Evolutionary conservation across 306 rosid species (phyloP).

Genomic region (Vicia sativa): DNA sequence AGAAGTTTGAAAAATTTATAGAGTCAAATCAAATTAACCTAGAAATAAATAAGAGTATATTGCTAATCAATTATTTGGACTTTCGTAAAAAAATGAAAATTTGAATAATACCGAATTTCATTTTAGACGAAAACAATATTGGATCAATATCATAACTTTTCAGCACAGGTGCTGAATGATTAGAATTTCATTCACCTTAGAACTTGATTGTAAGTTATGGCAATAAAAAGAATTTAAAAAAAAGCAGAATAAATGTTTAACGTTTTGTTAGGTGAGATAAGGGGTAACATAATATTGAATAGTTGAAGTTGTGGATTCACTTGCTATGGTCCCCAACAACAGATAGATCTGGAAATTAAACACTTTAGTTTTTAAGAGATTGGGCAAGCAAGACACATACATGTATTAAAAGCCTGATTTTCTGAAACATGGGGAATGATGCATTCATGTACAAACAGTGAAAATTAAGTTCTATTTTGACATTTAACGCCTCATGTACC

Average conservation of each 20-base stretch:
- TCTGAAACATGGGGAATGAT: slow-evolving; percentile 55
- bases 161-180: no score
- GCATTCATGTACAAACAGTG: slow-evolving; percentile 48
- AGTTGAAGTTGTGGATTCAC: slow-evolving; percentile 46
- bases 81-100: no score
- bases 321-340: slow-evolving; percentile 61
- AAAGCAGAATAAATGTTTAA: slow-evolving; percentile 42
- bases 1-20: no score
- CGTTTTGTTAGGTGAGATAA: slow-evolving; percentile 45
- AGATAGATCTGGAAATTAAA: slow-evolving; percentile 51
- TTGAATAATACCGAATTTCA: no score
- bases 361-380: slow-evolving; percentile 34
- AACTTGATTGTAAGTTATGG: no score
- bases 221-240: no score
- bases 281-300: slow-evolving; percentile 44
- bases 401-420: slow-evolving; percentile 46
- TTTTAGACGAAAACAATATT: no score
- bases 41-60: no score
- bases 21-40: no score
- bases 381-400: slow-evolving; percentile 39
- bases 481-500: slow-evolving; percentile 49
- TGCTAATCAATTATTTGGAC: no score
- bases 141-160: no score
- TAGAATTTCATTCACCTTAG: no score
- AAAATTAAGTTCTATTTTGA: slow-evolving; percentile 40